Evolutionary conservation across 2,329 filamentous ascomycete species (phyloP), one percentile per base, ranked within the genome.

Genomic region (Aspergillus ibericus): DNA sequence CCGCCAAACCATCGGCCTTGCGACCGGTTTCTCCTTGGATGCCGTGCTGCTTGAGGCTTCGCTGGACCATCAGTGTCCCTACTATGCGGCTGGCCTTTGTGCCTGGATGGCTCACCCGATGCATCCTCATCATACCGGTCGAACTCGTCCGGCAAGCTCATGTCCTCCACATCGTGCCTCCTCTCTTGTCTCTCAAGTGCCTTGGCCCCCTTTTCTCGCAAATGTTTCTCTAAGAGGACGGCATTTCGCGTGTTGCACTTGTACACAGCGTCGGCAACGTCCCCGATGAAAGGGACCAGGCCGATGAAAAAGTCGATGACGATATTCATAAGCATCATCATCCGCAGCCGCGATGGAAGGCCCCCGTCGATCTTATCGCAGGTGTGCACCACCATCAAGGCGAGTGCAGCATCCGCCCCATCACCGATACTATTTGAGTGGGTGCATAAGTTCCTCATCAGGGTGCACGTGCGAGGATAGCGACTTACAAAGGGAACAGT

Each of bases 281-380:
- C 79, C 47, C 80, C 81, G 13, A 82, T 61, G 59, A 83, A 79
- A 18, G 82, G 82, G 29, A 83, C 72, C 27, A 84, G 71, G 38
- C 81, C 80, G 53, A 85, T 72, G 46, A 80, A 35, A 53, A 80
- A 79, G 57, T 79, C 80, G 20, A 83, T 63, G 13, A 79, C 68
- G 56, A 97, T 85, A 75, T 96, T 96, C 70, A 92, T 76, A 63
- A 92, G 74, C 95, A 99, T 98, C 69, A 83, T 83, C 27, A 83
- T 73, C 56, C 84, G 81, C 51, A 93, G 75, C 9, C 74, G 69
- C 4, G 74, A 64, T 1, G 76, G 76, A 40, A 98, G 83, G 13
- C 90, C 91, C 51, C 90, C 91, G 53, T 96, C 89, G 49, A 96
- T 82, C 61, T 88, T 83, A 61, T 82, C 81, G 76, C 91, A 93